A percentile compares a stretch with the other conserved stretches of the same genome.
These are phyloP conservation scores for Tolypocladium sp. DNA, from an alignment of 2,329 filamentous ascomycete genomes.

Conservation along the genomic window DNA sequence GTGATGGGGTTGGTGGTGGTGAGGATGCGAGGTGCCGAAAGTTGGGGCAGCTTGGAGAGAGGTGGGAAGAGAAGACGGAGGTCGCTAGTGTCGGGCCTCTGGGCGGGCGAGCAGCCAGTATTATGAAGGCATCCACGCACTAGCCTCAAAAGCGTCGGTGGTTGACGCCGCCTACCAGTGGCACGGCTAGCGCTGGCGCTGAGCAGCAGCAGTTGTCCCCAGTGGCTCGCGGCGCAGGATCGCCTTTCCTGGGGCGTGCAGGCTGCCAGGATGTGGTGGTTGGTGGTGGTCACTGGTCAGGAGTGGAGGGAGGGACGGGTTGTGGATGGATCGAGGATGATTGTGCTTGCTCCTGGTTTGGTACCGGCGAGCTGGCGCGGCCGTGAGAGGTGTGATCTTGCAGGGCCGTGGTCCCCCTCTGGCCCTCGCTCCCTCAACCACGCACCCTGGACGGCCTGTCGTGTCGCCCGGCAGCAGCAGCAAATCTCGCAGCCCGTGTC, in stretches of 20 bases:
- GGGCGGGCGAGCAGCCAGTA: neutral
- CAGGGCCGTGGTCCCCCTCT: neutral
- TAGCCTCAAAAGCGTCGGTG: conserved; percentile 13
- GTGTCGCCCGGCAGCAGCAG: neutral
- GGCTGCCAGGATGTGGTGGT: neutral
- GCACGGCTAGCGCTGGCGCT: conserved; percentile 8
- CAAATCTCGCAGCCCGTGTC: neutral
- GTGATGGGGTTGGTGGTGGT: neutral
- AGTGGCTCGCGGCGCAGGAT: neutral
- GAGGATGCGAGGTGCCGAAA: neutral
- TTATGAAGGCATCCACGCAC: conserved; percentile 19
- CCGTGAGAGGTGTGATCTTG: neutral
- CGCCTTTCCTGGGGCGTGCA: neutral
- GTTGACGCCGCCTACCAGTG: conserved; percentile 16
- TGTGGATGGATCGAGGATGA: neutral
- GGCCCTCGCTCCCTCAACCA: neutral
- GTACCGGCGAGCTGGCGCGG: neutral
- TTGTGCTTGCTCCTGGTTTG: neutral
- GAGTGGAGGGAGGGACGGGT: too few relatives aligned
- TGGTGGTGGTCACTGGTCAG: too few relatives aligned
- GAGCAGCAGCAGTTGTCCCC: conserved; percentile 1
- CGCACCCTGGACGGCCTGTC: neutral
- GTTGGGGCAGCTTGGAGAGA: too few relatives aligned
- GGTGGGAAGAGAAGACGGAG: neutral
- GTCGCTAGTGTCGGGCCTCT: neutral